Evolutionary conservation across 2,329 filamentous ascomycete genomes (phyloP), one percentile per base, ranked within the genome.

Genomic region (Phialemoniopsis sp.): DNA sequence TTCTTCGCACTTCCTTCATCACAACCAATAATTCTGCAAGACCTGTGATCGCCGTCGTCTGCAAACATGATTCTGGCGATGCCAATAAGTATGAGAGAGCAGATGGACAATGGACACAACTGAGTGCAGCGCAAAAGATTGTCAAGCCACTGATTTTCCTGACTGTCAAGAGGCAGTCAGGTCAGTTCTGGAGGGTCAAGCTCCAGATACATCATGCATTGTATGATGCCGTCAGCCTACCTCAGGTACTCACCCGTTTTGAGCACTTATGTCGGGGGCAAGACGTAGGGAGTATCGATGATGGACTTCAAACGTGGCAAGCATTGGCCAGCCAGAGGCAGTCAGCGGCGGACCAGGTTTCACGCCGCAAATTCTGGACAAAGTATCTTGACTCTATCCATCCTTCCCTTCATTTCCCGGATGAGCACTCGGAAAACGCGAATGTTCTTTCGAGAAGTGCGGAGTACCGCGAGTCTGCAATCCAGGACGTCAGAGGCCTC

Each of bases 141-240:
- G 21, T 26, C 44, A 32, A 43, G 19, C 59, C 54, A 1, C 47
- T 62, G 32, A 45, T 55, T 3, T 41, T 46, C 5, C 35, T 66
- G 3, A 30, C 36, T 1, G 42, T 55, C 0, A 31, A 46, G 3
- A 41, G 47, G 2, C 38, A 47, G 4, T 40, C 46, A 0, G 30
- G 46, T 0, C 45, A 48, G 0, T 43, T 47, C 4, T 62, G 58
- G 50, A 31, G 46, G 0, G 39, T 80, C 4, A 62, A 73, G 3
- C 66, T 89, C 5, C 69, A 69, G 18, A 82, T 96, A 5, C 89
- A 95, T 46, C 90, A 97, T 57, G 86, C 87, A 0, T 68, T 96
- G 0, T 97, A 96, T 54, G 91, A 96, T 57, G 89, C 83, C 6
- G 72, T 94, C 43, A 93, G 87, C 50, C 66, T 96, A 5, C 77